Evolutionary conservation across 257 asterid species (phyloP).

Genomic region (Plantago elongata): DNA sequence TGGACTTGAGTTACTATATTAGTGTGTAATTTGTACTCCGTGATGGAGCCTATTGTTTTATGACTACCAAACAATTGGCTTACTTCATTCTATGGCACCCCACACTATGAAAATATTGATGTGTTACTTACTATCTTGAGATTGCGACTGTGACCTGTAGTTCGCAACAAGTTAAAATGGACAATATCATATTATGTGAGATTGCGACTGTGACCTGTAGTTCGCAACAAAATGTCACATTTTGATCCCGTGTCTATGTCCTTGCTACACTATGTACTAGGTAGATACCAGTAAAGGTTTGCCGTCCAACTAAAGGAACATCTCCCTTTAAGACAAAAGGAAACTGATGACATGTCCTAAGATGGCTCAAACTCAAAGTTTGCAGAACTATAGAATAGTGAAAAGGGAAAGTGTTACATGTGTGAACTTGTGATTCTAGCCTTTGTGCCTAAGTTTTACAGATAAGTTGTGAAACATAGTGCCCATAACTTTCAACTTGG

Average conservation of each 20-base stretch:
- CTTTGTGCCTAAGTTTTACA: not conserved
- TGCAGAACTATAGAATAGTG: not conserved
- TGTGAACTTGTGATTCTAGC: not conserved
- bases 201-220: too few species aligned
- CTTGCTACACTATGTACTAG: not conserved
- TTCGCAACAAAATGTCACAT: too few species aligned
- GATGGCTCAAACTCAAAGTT: not conserved
- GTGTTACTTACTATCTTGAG: too few species aligned
- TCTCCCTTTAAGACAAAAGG: not conserved
- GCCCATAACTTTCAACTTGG: conserved; percentile 1
- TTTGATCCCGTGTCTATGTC: not conserved
- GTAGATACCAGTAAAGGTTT: not conserved
- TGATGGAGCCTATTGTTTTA: too few species aligned
- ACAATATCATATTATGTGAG: too few species aligned
- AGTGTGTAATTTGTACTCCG: not conserved
- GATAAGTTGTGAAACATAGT: not conserved
- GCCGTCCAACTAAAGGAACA: conserved; percentile 3
- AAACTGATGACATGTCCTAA: not conserved
- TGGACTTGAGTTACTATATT: not conserved
- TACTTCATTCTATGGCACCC: too few species aligned
- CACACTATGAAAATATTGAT: too few species aligned
- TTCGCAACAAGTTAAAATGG: too few species aligned
- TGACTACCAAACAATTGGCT: too few species aligned
- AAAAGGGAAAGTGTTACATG: not conserved
- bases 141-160: too few species aligned